Percentiles rank a stretch among this genome's conserved stretches.
Conservation (phyloP, 495 filamentous ascomycete genomes). For the Neurospora sp. region DNA sequence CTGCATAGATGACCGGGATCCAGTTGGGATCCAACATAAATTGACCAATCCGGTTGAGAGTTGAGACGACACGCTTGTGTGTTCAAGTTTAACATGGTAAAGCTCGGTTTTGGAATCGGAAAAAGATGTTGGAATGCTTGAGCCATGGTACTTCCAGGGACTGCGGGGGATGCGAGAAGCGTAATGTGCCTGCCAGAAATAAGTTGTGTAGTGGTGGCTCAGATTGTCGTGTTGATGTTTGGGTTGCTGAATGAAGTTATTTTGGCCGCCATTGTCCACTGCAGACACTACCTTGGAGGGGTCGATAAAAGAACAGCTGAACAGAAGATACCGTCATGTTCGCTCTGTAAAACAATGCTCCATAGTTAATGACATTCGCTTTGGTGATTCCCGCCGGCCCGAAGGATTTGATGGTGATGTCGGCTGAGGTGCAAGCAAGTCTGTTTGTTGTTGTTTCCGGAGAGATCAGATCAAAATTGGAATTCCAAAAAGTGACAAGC, state of each 20-base stretch:
- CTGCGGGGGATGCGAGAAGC: not conserved
- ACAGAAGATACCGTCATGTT: not conserved
- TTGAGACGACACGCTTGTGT: not conserved
- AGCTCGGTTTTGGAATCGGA: not conserved
- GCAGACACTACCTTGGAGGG: not conserved
- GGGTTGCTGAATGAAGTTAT: not conserved
- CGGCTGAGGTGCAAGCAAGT: not conserved
- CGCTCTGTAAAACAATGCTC: not conserved
- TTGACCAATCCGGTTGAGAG: not conserved
- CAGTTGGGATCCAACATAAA: not conserved
- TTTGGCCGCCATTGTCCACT: not conserved
- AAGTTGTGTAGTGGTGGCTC: not conserved
- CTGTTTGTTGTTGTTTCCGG: not conserved
- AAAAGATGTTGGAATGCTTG: not conserved
- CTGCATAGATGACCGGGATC: not conserved
- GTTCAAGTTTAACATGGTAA: not conserved
- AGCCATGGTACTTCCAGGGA: not conserved
- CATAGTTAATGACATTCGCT: not conserved
- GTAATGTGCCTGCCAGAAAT: not conserved
- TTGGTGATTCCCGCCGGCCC: not conserved
- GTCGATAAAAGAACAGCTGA: not conserved
- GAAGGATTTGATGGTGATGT: not conserved
- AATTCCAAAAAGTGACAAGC: not conserved
- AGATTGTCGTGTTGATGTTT: not conserved
- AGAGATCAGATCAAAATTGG: not conserved